phyloP scores from a whole-genome alignment of 2,329 filamentous ascomycete species.

The Aureobasidium sp. region DNA sequence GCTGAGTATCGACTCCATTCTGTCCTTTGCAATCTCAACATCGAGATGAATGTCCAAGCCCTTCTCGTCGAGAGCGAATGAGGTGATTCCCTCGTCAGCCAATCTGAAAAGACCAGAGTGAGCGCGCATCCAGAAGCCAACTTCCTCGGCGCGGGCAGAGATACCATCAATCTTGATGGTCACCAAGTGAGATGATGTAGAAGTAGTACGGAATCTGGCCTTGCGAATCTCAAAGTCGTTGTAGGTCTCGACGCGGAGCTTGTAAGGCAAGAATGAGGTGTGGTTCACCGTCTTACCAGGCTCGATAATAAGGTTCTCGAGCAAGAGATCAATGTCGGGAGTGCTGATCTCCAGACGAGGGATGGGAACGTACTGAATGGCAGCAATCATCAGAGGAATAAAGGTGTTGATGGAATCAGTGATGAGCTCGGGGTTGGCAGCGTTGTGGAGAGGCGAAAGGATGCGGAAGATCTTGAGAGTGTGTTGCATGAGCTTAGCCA shows the following conservation, averaged over 20 bases:
- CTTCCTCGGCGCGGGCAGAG: constrained; percentile 73
- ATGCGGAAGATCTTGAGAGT: constrained; percentile 60
- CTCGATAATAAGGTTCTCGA: constrained; percentile 87
- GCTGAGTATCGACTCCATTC: constrained; percentile 71
- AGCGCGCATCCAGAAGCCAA: constrained; percentile 81
- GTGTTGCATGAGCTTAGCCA: constrained; percentile 61
- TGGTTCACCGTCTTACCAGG: constrained; percentile 76
- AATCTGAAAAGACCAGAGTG: constrained; percentile 69
- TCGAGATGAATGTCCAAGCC: constrained; percentile 83
- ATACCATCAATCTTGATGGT: constrained; percentile 75
- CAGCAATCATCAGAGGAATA: constrained; percentile 65
- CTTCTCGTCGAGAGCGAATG: constrained; percentile 75
- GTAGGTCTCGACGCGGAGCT: constrained; percentile 69
- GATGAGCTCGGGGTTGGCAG: constrained; percentile 62
- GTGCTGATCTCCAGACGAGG: constrained; percentile 81
- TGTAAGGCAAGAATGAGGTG: constrained; percentile 82
- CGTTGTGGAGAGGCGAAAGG: constrained; percentile 56
- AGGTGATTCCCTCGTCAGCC: constrained; percentile 75
- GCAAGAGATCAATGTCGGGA: constrained; percentile 72
- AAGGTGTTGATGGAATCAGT: constrained; percentile 73
- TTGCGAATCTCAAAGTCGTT: constrained; percentile 84
- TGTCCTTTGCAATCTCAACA: constrained; percentile 70
- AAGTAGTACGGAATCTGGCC: constrained; percentile 62
- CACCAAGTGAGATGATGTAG: constrained; percentile 56
- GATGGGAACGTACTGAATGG: constrained; percentile 80